Conservation (phyloP, 164 flowering plant genomes). For the Vitis amurensis region DNA sequence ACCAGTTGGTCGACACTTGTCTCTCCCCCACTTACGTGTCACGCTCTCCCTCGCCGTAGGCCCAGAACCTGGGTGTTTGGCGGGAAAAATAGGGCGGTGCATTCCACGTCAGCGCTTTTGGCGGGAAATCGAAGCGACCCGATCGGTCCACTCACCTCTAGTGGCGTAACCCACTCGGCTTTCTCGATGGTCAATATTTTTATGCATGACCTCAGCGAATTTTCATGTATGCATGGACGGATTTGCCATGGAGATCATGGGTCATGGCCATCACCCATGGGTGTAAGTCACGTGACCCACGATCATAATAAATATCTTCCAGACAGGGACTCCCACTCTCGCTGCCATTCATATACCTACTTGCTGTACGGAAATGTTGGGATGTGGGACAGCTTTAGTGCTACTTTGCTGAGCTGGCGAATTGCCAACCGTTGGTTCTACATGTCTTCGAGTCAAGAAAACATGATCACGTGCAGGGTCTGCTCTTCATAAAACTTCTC, state of each 20-base stretch:
- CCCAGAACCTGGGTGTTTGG: slow-evolving; percentile 3
- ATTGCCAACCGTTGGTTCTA: neutral
- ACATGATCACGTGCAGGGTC: slow-evolving; percentile 2
- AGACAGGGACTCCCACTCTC: too few relatives aligned
- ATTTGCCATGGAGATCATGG: too few relatives aligned
- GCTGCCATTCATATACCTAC: neutral
- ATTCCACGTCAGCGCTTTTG: slow-evolving; percentile 27
- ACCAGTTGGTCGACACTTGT: slow-evolving; percentile 8
- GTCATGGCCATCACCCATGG: too few relatives aligned
- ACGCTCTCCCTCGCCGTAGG: neutral
- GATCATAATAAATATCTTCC: too few relatives aligned
- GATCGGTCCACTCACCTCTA: slow-evolving; percentile 18
- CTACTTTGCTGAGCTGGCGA: neutral
- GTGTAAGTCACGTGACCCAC: neutral
- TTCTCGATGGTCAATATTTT: neutral
- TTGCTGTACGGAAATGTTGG: neutral
- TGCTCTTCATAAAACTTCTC: neutral
- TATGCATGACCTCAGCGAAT: too few relatives aligned
- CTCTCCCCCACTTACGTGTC: slow-evolving; percentile 2
- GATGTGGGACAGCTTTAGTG: neutral
- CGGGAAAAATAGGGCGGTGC: slow-evolving; percentile 22
- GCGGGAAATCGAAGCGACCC: slow-evolving; percentile 38
- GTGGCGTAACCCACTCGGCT: slow-evolving; percentile 27
- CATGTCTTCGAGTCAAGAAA: neutral
- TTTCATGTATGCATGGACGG: too few relatives aligned